Conservation (phyloP, 164 flowering plant species). For the Macadamia tetraphylla region DNA sequence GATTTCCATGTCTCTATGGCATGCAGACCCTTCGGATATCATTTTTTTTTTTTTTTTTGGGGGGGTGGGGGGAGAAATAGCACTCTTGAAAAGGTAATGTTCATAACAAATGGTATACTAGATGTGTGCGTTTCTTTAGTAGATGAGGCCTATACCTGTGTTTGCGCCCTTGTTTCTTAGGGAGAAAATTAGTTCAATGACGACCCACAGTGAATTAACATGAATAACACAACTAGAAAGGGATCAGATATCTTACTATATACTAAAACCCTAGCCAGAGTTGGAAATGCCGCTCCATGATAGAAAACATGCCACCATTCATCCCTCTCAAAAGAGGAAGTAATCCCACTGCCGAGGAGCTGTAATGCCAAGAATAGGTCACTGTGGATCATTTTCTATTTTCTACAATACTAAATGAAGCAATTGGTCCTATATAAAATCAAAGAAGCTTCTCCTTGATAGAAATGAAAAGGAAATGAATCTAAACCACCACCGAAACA, state of each 20-base stretch:
- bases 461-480: not conserved
- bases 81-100: no score
- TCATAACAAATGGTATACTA: no score
- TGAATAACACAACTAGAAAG: not conserved
- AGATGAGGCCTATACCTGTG: no score
- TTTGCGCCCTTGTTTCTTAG: no score
- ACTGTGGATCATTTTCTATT: not conserved
- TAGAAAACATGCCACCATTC: constrained; percentile 60
- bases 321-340: constrained; percentile 36
- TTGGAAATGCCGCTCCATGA: constrained; percentile 59
- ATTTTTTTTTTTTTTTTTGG: no score
- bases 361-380: not conserved
- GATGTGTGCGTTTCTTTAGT: no score
- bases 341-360: constrained; percentile 21
- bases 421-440: not conserved
- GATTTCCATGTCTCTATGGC: no score
- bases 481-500: not conserved
- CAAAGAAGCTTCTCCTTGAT: not conserved
- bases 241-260: constrained; percentile 36
- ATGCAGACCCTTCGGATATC: no score
- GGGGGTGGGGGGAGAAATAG: no score
- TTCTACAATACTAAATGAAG: no score
- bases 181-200: no score
- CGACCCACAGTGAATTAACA: no score
- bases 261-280: constrained; percentile 57